Conservation (phyloP, 148 eudicot species). For the Rheum nobile region DNA sequence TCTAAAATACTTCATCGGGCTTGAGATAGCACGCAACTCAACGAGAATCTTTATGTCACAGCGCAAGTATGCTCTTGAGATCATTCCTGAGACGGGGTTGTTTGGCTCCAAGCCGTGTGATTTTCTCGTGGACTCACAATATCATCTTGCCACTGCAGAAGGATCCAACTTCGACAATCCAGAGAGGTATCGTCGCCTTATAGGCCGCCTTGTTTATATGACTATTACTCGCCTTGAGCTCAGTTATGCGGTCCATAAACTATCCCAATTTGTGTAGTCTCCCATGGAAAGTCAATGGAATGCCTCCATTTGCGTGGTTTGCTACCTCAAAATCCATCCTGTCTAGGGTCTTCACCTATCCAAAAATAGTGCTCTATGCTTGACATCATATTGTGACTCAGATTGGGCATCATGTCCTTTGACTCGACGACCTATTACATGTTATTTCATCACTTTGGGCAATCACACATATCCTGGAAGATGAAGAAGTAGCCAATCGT, state of each 20-base stretch:
- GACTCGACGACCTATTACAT: neutral
- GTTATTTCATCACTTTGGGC: neutral
- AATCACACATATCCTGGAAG: neutral
- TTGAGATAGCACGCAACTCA: conserved; percentile 5
- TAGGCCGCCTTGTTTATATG: neutral
- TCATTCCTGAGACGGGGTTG: neutral
- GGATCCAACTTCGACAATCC: neutral
- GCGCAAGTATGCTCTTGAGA: conserved; percentile 1
- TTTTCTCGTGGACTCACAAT: too few species aligned
- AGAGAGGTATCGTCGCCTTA: neutral
- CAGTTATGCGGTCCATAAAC: neutral
- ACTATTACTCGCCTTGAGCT: neutral
- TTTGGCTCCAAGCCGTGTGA: too few species aligned
- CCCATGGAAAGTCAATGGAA: neutral
- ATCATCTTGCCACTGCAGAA: too few species aligned
- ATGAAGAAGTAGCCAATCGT: neutral
- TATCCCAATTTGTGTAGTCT: neutral
- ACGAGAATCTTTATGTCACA: too few species aligned
- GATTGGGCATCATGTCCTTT: conserved; percentile 6
- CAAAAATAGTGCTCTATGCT: neutral
- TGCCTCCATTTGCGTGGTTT: neutral
- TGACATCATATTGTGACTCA: neutral
- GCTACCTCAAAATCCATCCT: conserved; percentile 1
- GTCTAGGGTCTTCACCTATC: neutral
- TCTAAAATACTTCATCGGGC: conserved; percentile 7